These are phyloP conservation scores for Cercophora scortea DNA, from an alignment of 495 filamentous ascomycete genomes.

Conservation along the genomic window DNA sequence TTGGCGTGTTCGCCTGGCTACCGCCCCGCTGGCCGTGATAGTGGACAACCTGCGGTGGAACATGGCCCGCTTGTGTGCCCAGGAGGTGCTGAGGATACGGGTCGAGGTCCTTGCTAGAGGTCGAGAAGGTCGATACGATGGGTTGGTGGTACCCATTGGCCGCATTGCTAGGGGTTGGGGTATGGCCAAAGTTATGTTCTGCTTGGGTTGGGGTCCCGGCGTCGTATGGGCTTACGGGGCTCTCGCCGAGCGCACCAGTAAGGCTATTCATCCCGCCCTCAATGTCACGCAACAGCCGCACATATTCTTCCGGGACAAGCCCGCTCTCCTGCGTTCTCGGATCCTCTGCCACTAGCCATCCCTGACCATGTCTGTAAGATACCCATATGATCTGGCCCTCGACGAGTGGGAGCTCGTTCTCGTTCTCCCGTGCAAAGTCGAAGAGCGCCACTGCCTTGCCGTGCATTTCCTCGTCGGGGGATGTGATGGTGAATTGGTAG, in stretches of 20 bases:
- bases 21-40: constrained; percentile 52
- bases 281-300: constrained; percentile 85
- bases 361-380: constrained; percentile 89
- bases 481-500: constrained; percentile 92
- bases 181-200: constrained; percentile 37
- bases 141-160: constrained; percentile 56
- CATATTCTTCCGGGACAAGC: constrained; percentile 93
- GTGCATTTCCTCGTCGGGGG: constrained; percentile 95
- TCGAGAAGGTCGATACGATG: constrained; percentile 66
- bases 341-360: constrained; percentile 95
- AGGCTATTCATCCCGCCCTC: constrained; percentile 56
- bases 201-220: constrained; percentile 50
- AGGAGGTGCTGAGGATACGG: constrained; percentile 61
- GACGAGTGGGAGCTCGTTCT: constrained; percentile 86
- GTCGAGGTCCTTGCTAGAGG: constrained; percentile 64
- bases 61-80: constrained; percentile 49
- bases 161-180: constrained; percentile 32
- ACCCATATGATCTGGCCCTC: constrained; percentile 97
- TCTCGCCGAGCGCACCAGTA: constrained; percentile 34
- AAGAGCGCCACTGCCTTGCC: constrained; percentile 94
- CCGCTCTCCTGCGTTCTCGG: constrained; percentile 80
- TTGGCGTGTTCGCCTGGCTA: constrained; percentile 55
- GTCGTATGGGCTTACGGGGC: constrained; percentile 38
- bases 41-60: constrained; percentile 54
- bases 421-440: constrained; percentile 89